phyloP scores from a whole-genome alignment of 805 yeast genomes.

The Allodekkera sacchari region DNA sequence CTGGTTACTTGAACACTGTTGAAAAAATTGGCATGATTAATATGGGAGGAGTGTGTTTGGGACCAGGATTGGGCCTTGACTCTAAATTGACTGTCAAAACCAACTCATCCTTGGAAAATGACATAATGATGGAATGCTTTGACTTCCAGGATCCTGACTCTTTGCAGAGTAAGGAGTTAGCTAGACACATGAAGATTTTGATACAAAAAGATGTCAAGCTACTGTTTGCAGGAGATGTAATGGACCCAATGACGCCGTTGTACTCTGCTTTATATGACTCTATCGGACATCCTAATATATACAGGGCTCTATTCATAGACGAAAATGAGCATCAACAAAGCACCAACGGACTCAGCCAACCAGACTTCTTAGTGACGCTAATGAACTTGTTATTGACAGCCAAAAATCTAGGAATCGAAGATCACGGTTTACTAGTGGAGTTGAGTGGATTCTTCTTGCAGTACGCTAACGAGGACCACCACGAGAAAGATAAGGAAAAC shows the following conservation, averaged over 20 bases:
- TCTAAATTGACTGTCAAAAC: slow-evolving; percentile 75
- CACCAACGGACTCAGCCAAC: slow-evolving; percentile 18
- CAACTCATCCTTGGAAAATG: slow-evolving; percentile 62
- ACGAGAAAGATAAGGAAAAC: slow-evolving; percentile 48
- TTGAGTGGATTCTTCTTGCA: slow-evolving; percentile 72
- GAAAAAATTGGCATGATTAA: slow-evolving; percentile 64
- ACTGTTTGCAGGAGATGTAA: slow-evolving; percentile 75
- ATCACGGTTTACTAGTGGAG: slow-evolving; percentile 37
- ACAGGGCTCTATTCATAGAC: slow-evolving; percentile 76
- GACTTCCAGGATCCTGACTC: slow-evolving; percentile 76
- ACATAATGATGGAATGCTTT: slow-evolving; percentile 76
- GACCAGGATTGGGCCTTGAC: slow-evolving; percentile 85
- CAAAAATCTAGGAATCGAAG: slow-evolving; percentile 21
- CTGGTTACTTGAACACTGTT: slow-evolving; percentile 52
- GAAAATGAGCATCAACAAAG: no score
- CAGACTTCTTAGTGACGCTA: slow-evolving; percentile 34
- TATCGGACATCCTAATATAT: slow-evolving; percentile 79
- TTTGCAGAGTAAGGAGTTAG: slow-evolving; percentile 56
- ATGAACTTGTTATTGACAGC: slow-evolving; percentile 15
- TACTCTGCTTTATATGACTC: slow-evolving; percentile 79
- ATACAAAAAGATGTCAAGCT: slow-evolving; percentile 69
- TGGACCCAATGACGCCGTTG: slow-evolving; percentile 89
- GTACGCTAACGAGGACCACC: slow-evolving; percentile 67
- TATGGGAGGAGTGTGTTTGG: slow-evolving; percentile 89
- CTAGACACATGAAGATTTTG: slow-evolving; percentile 58